Percentiles rank a stretch among this genome's conserved stretches.
Evolutionary conservation across 169 alveolate genomes (phyloP).

Genomic region (Cryptosporidium andersoni): DNA sequence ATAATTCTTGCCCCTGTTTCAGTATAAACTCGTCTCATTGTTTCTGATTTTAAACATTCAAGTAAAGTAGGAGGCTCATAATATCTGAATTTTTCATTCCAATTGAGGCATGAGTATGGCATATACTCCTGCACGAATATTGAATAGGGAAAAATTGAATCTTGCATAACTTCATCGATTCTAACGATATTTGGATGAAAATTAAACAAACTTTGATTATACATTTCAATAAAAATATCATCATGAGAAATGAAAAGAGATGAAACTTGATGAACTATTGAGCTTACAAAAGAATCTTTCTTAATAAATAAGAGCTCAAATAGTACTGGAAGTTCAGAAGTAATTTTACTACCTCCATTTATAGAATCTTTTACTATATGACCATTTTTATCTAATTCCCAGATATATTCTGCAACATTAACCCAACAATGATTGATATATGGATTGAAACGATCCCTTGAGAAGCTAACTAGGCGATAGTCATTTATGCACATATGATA

Average conservation of each 20-base stretch:
- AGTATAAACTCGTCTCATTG: conserved; percentile 24
- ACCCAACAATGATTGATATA: conserved; percentile 8
- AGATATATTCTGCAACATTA: conserved; percentile 57
- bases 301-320: conserved; percentile 44
- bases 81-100: conserved; percentile 20
- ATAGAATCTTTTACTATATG: neutral
- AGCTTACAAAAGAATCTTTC: conserved; percentile 40
- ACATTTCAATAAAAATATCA: conserved; percentile 21
- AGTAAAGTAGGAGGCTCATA: conserved; percentile 27
- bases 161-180: conserved; percentile 40
- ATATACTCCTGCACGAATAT: conserved; percentile 59
- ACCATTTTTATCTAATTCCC: conserved; percentile 16
- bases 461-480: conserved; percentile 47
- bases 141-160: conserved; percentile 17
- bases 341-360: neutral
- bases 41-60: neutral
- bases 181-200: conserved; percentile 28
- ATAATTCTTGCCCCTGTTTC: conserved; percentile 32
- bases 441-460: conserved; percentile 45
- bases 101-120: conserved; percentile 43
- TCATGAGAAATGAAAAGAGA: conserved; percentile 29
- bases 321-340: conserved; percentile 14
- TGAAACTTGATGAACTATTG: conserved; percentile 25
- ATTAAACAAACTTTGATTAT: conserved; percentile 24
- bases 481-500: conserved; percentile 63